Conservation (phyloP, 225 moss, liverwort and hornwort species). For the Thuidium tamariscinum region DNA sequence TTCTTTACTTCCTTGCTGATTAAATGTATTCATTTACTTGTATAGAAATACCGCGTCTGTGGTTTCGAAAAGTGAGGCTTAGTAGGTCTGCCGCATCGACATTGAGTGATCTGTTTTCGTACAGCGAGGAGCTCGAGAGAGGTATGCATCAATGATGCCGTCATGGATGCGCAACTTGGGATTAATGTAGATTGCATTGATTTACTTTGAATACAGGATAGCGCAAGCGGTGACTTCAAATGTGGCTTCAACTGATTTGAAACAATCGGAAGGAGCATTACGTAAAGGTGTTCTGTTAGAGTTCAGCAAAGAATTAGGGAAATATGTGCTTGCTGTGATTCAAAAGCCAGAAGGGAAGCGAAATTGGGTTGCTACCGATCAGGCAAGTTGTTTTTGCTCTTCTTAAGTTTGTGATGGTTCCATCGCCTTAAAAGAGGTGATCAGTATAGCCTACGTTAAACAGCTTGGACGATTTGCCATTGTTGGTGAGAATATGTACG, state of each 20-base stretch:
- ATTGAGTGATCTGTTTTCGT: background rate
- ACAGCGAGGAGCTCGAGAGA: background rate
- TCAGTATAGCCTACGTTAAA: background rate
- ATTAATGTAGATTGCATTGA: background rate
- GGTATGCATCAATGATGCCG: background rate
- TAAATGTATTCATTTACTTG: background rate
- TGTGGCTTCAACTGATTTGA: slow-evolving; percentile 19
- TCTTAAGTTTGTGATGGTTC: background rate
- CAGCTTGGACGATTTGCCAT: background rate
- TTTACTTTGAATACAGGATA: slow-evolving; percentile 12
- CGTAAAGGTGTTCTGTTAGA: slow-evolving; percentile 72
- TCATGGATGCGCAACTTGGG: background rate
- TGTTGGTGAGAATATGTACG: background rate
- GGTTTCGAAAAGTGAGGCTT: background rate
- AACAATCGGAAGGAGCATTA: slow-evolving; percentile 29
- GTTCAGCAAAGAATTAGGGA: slow-evolving; percentile 71
- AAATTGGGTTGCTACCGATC: slow-evolving; percentile 83
- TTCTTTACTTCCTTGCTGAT: background rate
- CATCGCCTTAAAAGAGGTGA: background rate
- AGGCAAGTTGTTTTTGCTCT: slow-evolving; percentile 37
- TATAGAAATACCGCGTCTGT: background rate
- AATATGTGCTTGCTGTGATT: slow-evolving; percentile 64
- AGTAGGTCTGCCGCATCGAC: background rate
- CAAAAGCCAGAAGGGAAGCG: slow-evolving; percentile 80
- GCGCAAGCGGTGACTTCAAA: slow-evolving; percentile 19